phyloP scores from a whole-genome alignment of 1,139 yeast species.

The Yamadazyma trypodendri region DNA sequence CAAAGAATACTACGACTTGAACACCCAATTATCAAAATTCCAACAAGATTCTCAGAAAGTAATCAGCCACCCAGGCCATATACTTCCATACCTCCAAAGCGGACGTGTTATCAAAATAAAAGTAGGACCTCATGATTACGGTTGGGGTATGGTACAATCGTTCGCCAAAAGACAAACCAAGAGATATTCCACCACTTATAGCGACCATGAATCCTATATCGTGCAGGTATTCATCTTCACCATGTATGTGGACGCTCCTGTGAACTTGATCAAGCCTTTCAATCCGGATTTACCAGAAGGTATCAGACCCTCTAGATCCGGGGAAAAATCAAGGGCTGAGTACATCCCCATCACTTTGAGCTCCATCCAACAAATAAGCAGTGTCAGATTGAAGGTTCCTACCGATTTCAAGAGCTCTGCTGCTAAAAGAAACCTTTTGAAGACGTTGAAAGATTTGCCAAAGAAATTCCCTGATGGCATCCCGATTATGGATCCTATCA shows the following conservation, averaged over 20 bases:
- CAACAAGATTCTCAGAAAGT: slow-evolving; percentile 78
- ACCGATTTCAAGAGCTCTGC: slow-evolving; percentile 69
- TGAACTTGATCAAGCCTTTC: slow-evolving; percentile 65
- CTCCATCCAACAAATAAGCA: slow-evolving; percentile 73
- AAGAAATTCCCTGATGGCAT: slow-evolving; percentile 87
- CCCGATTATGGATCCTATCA: slow-evolving; percentile 85
- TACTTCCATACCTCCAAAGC: slow-evolving; percentile 78
- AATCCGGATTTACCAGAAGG: slow-evolving; percentile 84
- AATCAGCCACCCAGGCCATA: slow-evolving; percentile 89
- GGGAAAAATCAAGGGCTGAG: slow-evolving; percentile 72
- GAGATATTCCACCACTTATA: slow-evolving; percentile 52
- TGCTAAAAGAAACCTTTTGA: slow-evolving; percentile 71
- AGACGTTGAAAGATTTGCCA: slow-evolving; percentile 75
- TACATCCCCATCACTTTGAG: slow-evolving; percentile 81
- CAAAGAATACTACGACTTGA: slow-evolving; percentile 79
- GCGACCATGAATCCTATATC: slow-evolving; percentile 85
- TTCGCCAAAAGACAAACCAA: slow-evolving; percentile 69
- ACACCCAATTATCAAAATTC: slow-evolving; percentile 67
- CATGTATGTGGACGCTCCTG: slow-evolving; percentile 77
- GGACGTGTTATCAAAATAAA: slow-evolving; percentile 81
- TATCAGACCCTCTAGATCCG: slow-evolving; percentile 74
- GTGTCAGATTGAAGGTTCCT: slow-evolving; percentile 79
- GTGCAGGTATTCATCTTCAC: slow-evolving; percentile 81
- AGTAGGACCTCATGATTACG: slow-evolving; percentile 64
- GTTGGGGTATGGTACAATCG: slow-evolving; percentile 91